Percentiles rank a stretch among this genome's conserved stretches.
Conservation (phyloP, 2,329 filamentous ascomycete genomes). For the Raffaelea albimanens region DNA sequence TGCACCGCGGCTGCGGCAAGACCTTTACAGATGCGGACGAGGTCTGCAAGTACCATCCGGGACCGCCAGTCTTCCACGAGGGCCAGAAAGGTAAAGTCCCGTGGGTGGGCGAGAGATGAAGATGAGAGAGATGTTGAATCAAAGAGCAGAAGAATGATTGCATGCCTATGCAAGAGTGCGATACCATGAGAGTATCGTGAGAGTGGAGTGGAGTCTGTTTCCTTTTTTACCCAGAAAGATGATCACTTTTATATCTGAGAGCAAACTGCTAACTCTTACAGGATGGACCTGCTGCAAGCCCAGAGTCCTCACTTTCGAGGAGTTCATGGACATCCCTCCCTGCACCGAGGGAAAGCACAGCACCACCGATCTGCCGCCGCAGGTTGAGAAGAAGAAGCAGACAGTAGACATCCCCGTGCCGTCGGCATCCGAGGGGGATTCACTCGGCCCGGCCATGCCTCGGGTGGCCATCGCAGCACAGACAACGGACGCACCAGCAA, state of each 20-base stretch:
- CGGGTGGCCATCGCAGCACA: slow-evolving; percentile 31
- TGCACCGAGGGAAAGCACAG: slow-evolving; percentile 92
- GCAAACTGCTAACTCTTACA: slow-evolving; percentile 24
- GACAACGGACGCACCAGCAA: slow-evolving; percentile 21
- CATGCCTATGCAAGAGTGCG: too few relatives aligned
- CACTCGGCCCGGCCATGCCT: slow-evolving; percentile 24
- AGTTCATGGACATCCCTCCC: slow-evolving; percentile 86
- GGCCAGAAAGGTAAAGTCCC: slow-evolving; percentile 78
- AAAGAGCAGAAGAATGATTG: neutral
- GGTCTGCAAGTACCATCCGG: slow-evolving; percentile 84
- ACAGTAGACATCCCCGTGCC: slow-evolving; percentile 39
- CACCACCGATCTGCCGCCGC: slow-evolving; percentile 63
- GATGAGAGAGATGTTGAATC: neutral
- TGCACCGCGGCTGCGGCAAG: slow-evolving; percentile 94
- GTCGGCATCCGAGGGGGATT: slow-evolving; percentile 25
- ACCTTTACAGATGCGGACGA: slow-evolving; percentile 72
- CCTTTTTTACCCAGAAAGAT: too few relatives aligned
- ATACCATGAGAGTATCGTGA: too few relatives aligned
- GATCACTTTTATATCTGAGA: too few relatives aligned
- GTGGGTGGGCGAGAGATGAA: neutral
- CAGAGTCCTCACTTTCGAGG: slow-evolving; percentile 92
- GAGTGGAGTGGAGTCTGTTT: neutral
- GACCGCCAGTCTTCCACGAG: slow-evolving; percentile 91
- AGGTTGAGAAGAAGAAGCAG: slow-evolving; percentile 48
- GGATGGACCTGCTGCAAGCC: slow-evolving; percentile 99